Base-by-base conservation (phyloP, 129 eudicot genomes). In the Pseudognaphalium luteoalbum region DNA sequence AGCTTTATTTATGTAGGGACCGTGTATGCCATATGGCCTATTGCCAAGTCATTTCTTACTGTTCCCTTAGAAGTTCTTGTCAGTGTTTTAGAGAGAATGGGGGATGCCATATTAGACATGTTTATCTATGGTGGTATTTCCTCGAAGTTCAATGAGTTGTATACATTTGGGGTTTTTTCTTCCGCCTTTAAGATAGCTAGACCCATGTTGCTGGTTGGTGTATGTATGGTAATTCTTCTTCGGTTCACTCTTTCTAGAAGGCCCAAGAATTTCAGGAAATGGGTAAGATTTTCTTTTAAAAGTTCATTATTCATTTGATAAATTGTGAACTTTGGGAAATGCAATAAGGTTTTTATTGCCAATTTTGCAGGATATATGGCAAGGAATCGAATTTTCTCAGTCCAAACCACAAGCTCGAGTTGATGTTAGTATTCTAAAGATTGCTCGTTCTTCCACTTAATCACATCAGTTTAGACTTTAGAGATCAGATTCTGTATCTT, bases 321-420 rank as follows among this genome's bases (percentile, higher is more conserved):
- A 11, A 51, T 2, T 57, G 25, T 6, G 29, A 51, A 33, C 17
- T 20, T n/a, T 28, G 2, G 57, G 63, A 29, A 65, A 32, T 50
- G 16, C 41, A 28, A 52, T n/a, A 3, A 21, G 30, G 56, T 52
- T 17, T 41, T 34, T 68, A 34, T 29, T 75, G 29, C 80, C 19
- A 37, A 41, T 73, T 71, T 58, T 88, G 81, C 89, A 93, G 98
- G 97, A 93, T 84, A 83, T 93, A 81, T 93, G 97, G 97, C 98
- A 93, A 91, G 98, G 96, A 60, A 88, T 93, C 60, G 96, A 90
- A 75, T 93, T 93, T 82, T 88, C 97, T 80, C 98, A 90, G 72
- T 93, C 98, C 57, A 93, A 93, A 76, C 81, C 98, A 72, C 93
- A 93, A 79, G 98, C 98, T 75, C 97, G 98, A 66, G 97, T 93